Percentiles rank a stretch among this genome's conserved stretches.
These are phyloP conservation scores for Primulina huaijiensis DNA, from an alignment of 257 asterid genomes.

Conservation along the genomic window DNA sequence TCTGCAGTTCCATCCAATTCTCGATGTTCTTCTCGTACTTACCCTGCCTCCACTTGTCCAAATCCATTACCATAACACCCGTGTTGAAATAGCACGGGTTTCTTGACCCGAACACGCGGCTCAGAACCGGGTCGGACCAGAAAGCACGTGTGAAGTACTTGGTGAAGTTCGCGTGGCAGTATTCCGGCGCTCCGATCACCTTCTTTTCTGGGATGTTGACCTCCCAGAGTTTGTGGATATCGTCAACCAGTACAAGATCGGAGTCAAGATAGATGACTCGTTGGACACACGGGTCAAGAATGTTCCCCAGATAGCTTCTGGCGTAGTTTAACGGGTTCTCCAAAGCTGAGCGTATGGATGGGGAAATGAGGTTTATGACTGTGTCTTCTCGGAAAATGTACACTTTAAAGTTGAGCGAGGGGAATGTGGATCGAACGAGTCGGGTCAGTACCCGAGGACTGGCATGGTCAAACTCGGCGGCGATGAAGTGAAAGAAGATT, in stretches of 20 bases:
- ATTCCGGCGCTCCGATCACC: conserved; percentile 41
- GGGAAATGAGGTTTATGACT: conserved; percentile 33
- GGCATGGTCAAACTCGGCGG: conserved; percentile 37
- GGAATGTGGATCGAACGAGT: conserved; percentile 34
- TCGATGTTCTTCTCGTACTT: conserved; percentile 29
- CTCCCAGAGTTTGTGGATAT: conserved; percentile 33
- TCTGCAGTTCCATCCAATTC: conserved; percentile 41
- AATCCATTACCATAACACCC: conserved; percentile 44
- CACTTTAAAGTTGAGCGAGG: conserved; percentile 37
- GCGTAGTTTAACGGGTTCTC: conserved; percentile 45
- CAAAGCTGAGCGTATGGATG: conserved; percentile 31
- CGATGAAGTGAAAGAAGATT: conserved; percentile 35
- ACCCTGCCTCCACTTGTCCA: conserved; percentile 36
- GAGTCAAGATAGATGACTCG: conserved; percentile 44
- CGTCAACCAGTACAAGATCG: conserved; percentile 36
- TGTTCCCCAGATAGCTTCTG: conserved; percentile 35
- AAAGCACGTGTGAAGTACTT: conserved; percentile 33
- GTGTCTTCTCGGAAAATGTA: conserved; percentile 38
- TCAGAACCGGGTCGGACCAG: conserved; percentile 39
- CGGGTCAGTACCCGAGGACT: conserved; percentile 37
- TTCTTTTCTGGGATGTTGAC: not conserved
- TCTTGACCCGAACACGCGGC: conserved; percentile 28
- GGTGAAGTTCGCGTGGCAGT: conserved; percentile 39
- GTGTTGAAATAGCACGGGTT: conserved; percentile 41
- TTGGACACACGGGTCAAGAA: conserved; percentile 36